These are phyloP conservation scores for Colletotrichum coccodes DNA, from an alignment of 2,329 filamentous ascomycete species.

Conservation along the genomic window DNA sequence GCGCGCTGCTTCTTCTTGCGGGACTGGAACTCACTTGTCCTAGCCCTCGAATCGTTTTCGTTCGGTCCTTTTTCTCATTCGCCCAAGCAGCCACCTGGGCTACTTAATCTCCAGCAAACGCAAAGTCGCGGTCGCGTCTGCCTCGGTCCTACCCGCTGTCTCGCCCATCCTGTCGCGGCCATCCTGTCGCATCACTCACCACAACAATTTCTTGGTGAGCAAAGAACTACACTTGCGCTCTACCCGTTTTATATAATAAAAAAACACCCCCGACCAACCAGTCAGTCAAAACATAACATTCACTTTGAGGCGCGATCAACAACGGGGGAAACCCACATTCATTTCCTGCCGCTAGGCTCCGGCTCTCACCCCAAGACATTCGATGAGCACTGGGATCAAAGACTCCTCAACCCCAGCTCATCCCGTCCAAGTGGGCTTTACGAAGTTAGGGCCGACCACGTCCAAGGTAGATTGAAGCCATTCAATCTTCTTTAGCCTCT, in stretches of 20 bases:
- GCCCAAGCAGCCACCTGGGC: neutral
- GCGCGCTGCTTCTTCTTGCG: neutral
- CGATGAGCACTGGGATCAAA: constrained; percentile 17
- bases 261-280: neutral
- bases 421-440: constrained; percentile 27
- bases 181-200: constrained; percentile 14
- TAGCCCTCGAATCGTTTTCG: neutral
- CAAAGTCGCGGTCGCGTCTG: constrained; percentile 30
- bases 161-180: constrained; percentile 15
- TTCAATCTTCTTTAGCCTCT: constrained; percentile 3
- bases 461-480: constrained; percentile 9
- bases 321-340: neutral
- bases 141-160: constrained; percentile 2
- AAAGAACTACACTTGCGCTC: constrained; percentile 2
- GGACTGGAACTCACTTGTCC: neutral
- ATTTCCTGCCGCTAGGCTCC: neutral
- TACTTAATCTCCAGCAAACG: neutral
- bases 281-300: neutral
- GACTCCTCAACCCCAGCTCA: constrained; percentile 3
- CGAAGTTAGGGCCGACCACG: constrained; percentile 17
- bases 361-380: neutral
- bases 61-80: neutral
- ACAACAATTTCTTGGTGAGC: constrained; percentile 9
- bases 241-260: too few relatives aligned
- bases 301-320: neutral